Conservation (phyloP, 192 early-diverging fungal species). For the Coemansia sp. region DNA sequence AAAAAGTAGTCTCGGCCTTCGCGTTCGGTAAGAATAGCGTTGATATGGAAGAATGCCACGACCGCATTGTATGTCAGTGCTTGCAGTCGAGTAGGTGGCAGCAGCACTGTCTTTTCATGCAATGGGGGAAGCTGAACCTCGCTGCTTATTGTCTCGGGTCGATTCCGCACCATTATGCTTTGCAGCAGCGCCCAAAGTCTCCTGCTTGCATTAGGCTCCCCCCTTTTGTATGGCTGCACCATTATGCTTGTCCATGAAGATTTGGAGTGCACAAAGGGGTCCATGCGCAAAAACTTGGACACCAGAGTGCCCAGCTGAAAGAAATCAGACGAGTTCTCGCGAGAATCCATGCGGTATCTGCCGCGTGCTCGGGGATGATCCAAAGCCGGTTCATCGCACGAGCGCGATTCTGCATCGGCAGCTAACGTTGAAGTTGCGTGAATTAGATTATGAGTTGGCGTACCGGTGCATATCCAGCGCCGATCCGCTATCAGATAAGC, state of each 20-base stretch:
- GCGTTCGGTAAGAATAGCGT: slow-evolving; percentile 63
- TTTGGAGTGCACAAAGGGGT: slow-evolving; percentile 58
- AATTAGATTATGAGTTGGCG: slow-evolving; percentile 62
- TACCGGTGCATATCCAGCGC: slow-evolving; percentile 76
- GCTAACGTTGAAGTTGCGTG: slow-evolving; percentile 48
- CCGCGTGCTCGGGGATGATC: background rate
- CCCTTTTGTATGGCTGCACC: slow-evolving; percentile 56
- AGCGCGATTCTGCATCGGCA: background rate
- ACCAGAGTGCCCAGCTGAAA: slow-evolving; percentile 61
- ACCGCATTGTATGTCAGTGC: slow-evolving; percentile 43
- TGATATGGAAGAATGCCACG: slow-evolving; percentile 66
- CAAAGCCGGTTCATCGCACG: background rate
- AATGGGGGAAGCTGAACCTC: slow-evolving; percentile 69
- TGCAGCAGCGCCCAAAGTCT: slow-evolving; percentile 61
- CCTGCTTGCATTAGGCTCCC: slow-evolving; percentile 45
- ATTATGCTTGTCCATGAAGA: slow-evolving; percentile 54
- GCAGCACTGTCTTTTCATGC: slow-evolving; percentile 33
- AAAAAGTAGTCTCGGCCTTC: slow-evolving; percentile 73
- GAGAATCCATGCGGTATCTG: slow-evolving; percentile 12
- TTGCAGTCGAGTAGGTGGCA: slow-evolving; percentile 36
- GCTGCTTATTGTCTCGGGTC: slow-evolving; percentile 50
- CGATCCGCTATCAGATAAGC: slow-evolving; percentile 57
- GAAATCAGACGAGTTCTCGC: slow-evolving; percentile 39
- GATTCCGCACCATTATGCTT: slow-evolving; percentile 72
- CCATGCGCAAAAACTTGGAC: slow-evolving; percentile 59